Base-by-base conservation (phyloP, 768 basidiomycete genomes). In the Antrodiella citrinella region DNA sequence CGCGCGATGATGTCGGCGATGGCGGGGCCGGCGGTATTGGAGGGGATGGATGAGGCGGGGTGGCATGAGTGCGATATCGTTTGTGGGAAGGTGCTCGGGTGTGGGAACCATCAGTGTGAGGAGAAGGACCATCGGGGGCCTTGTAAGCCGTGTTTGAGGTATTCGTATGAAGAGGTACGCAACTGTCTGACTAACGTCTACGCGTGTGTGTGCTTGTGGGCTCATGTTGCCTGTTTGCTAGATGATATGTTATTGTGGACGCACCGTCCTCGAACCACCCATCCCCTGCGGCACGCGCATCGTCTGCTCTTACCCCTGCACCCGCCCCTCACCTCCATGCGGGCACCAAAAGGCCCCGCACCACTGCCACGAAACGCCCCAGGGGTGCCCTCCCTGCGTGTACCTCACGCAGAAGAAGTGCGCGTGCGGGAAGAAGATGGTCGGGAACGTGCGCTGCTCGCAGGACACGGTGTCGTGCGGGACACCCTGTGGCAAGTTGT, bases 401-500 rank as follows among this genome's bases (percentile, higher is more conserved):
- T 84, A 81, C 64, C 69, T 99, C 41, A 83, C 86, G 0, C 72
- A 70, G 22, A 93, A 92, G 63, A 58, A 62, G 4, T 99, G 96
- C 63, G 90, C 88, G 0, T 99, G 96, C 62, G 90, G 91, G 21
- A 92, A 94, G 74, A 86, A 82, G 61, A 67, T 67, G 30, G 74
- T 98, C 3, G 76, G 73, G 42, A 91, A 97, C 59, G 76, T 93
- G 10, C 72, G 80, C 26, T 99, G 96, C 63, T 89, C 91, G 1
- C 79, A 87, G 60, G 86, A 88, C 59, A 86, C 82, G 59, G 84
- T 99, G 4, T 83, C 78, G 0, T 99, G 96, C 62, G 96, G 95
- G 5, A 77, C 71, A 21, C 65, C 74, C 2, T 99, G 96, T 63
- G 86, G 84, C 53, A 83, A 82, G 53, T 65, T 86, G 2, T 69